Base-by-base conservation (phyloP, 331 rosid species). In the Quercus lobata region DNA sequence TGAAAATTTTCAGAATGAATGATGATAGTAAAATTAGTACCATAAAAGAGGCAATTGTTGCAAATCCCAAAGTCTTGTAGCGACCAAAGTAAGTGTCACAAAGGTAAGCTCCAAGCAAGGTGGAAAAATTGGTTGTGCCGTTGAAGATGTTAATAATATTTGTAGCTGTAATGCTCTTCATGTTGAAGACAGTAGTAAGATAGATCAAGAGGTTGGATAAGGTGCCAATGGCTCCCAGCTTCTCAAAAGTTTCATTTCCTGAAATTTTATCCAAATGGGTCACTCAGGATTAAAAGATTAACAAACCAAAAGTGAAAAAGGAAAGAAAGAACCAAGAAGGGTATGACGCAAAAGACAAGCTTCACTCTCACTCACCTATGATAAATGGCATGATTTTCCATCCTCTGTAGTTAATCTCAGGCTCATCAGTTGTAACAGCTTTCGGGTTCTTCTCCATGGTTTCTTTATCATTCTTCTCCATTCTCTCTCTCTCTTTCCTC, bases 201-300 rank as follows among this genome's bases (percentile, higher is more conserved):
- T 94, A 92, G 16, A 94, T 84, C 81, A 94, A 89, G 17, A 94
- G 91, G 79, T 94, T 94, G 71, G 92, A 71, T 60, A 88, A 84
- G 72, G 95, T 90, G 29, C 98, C 98, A 44, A 88, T 69, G 8
- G 98, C 78, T 81, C 98, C 98, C 17, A 94, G 90, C 86, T 90
- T 94, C 94, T 94, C 98, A 84, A 94, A 94, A 6, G 95, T 92
- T 81, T 94, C 98, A 85, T 94, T 94, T 25, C 98, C 98, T 94
- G 92, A 53, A 57, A 77, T 41, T 32, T 78, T 2, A 61, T 75
- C 25, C 52, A 72, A 14, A 75, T 75, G 54, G 71, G 62, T 72
- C 32, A 74, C 58, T 10, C 74, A 68, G 29, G 14, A 18, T 37
- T 18, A 19, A 35, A 27, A 8, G 12, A 63, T 10, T 49, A 19